These are phyloP conservation scores for Tricholoma hemisulphureum DNA, from an alignment of 768 basidiomycete genomes.

Conservation along the genomic window DNA sequence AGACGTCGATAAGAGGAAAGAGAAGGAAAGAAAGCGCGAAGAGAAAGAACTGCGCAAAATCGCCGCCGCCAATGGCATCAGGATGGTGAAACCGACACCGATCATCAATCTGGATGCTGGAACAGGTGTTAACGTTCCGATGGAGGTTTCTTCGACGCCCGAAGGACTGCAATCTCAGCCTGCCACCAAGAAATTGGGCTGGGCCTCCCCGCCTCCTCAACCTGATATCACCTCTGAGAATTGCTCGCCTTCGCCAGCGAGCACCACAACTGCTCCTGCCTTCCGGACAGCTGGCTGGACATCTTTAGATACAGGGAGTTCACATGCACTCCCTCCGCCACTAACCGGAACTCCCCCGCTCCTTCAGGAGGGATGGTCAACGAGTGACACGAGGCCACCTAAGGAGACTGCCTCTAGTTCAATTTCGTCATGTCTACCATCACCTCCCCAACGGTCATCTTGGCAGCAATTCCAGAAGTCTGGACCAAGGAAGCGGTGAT, in stretches of 20 bases:
- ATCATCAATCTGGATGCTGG: conserved; percentile 19
- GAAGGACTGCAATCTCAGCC: conserved; percentile 18
- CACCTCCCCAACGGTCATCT: conserved; percentile 35
- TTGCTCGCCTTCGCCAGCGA: conserved; percentile 10
- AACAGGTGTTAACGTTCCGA: conserved; percentile 21
- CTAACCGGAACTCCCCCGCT: conserved; percentile 9
- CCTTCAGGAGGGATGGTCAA: neutral
- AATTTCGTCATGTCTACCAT: conserved; percentile 11
- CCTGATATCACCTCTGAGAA: conserved; percentile 9
- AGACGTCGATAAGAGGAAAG: conserved; percentile 72
- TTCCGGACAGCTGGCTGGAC: conserved; percentile 70
- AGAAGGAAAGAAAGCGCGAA: conserved; percentile 83
- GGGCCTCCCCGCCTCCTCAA: conserved; percentile 38
- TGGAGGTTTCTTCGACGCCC: conserved; percentile 26
- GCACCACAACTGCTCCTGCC: conserved; percentile 35
- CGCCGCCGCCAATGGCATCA: conserved; percentile 79
- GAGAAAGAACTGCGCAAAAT: conserved; percentile 84
- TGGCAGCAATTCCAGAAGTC: conserved; percentile 62
- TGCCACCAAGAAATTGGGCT: conserved; percentile 47
- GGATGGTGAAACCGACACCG: conserved; percentile 48
- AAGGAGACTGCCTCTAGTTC: neutral
- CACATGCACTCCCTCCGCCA: conserved; percentile 23
- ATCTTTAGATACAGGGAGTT: conserved; percentile 53
- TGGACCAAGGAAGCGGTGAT: conserved; percentile 27
- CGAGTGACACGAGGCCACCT: neutral